These are phyloP conservation scores for Austroboletus novae-zelandiae DNA, from an alignment of 1,284 basidiomycete genomes.

Conservation along the genomic window DNA sequence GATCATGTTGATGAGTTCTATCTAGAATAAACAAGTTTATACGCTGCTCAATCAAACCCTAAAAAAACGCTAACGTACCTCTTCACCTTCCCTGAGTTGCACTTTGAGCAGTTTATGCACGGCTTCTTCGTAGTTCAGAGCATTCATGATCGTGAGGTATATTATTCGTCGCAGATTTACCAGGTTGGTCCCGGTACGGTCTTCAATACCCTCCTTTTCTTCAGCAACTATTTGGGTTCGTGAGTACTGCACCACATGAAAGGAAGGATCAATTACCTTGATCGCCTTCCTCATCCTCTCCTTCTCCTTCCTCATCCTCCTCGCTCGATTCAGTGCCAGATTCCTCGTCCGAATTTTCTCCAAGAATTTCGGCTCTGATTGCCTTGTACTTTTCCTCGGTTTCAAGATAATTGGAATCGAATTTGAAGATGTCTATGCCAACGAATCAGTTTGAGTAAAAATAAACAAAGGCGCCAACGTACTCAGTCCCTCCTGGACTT, in stretches of 20 bases:
- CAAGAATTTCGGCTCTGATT: conserved; percentile 94
- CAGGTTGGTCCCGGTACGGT: conserved; percentile 92
- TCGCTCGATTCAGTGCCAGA: conserved; percentile 61
- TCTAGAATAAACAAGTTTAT: conserved; percentile 44
- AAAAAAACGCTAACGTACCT: conserved; percentile 51
- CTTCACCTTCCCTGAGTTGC: conserved; percentile 87
- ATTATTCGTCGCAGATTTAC: conserved; percentile 94
- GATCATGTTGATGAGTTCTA: conserved; percentile 97
- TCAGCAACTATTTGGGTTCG: conserved; percentile 45
- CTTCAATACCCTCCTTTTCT: conserved; percentile 88
- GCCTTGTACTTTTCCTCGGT: conserved; percentile 93
- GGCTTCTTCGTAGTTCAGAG: conserved; percentile 96
- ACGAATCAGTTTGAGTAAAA: conserved; percentile 8
- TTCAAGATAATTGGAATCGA: conserved; percentile 84
- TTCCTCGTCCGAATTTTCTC: conserved; percentile 76
- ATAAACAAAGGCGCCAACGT: conserved; percentile 34
- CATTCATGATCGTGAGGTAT: conserved; percentile 99
- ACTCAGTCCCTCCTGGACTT: conserved; percentile 94
- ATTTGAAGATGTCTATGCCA: conserved; percentile 87
- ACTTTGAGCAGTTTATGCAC: conserved; percentile 97
- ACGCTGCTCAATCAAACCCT: not conserved
- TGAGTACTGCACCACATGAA: conserved; percentile 9
- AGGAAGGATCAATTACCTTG: conserved; percentile 38
- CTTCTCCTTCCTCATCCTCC: conserved; percentile 38
- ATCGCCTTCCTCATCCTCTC: conserved; percentile 40